phyloP scores from a whole-genome alignment of 176 grass and related monocot genomes.

The Ampelocalamus luodianensis region DNA sequence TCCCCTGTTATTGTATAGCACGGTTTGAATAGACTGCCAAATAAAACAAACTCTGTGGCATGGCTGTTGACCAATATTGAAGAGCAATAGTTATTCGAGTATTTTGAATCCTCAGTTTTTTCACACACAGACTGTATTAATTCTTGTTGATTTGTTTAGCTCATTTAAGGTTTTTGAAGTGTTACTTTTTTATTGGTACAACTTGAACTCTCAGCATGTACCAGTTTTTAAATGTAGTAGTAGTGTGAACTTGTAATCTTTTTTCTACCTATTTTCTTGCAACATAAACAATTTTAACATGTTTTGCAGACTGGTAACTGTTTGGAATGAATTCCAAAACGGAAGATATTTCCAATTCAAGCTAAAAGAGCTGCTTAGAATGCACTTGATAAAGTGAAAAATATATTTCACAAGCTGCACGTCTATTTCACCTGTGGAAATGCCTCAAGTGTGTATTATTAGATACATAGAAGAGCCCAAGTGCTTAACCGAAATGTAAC shows the following conservation, averaged over 20 bases:
- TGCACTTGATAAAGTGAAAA: constrained; percentile 9
- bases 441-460: constrained; percentile 13
- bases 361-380: background rate
- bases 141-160: background rate
- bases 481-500: constrained; percentile 3
- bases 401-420: constrained; percentile 14
- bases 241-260: background rate
- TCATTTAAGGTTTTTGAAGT: constrained; percentile 2
- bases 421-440: constrained; percentile 27
- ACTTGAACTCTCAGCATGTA: background rate
- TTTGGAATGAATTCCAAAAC: background rate
- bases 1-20: constrained; percentile 5
- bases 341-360: constrained; percentile 26
- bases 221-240: background rate
- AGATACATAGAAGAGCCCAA: constrained; percentile 41
- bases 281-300: constrained; percentile 3
- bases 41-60: background rate
- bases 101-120: background rate
- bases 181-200: background rate
- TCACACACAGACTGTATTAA: background rate
- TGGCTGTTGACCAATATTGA: background rate
- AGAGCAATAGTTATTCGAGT: background rate
- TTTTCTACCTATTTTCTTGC: background rate
- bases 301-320: constrained; percentile 16
- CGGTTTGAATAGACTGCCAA: background rate